Evolutionary conservation across 1,284 basidiomycete species (phyloP), one percentile per base, ranked within the genome.

Genomic region (Phlebopus sp.): DNA sequence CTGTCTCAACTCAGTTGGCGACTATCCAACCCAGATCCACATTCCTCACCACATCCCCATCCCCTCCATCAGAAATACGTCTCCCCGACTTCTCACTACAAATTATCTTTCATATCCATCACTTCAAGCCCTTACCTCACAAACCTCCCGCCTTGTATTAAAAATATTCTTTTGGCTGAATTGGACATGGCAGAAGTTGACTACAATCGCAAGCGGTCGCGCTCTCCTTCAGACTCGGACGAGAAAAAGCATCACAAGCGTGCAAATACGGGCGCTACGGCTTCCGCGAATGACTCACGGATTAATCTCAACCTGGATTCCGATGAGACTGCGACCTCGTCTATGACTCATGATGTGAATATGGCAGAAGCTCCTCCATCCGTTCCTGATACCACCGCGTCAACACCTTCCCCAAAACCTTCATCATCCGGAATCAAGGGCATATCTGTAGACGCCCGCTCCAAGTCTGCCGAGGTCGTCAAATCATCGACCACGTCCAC

Each of bases 121-220:
- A 69, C 64, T 66, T 59, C 63, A 67, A 61, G 64, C 67, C 60
- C 62, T 50, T 67, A 61, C 59, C 60, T 52, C 60, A 62, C 60
- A 66, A 68, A 60, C 49, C 49, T 54, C 55, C 63, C 68, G 60
- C 63, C 66, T 65, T 64, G 65, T 66, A 69, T 75, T 73, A 65
- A 69, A 73, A 70, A 64, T 59, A 68, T 54, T 71, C n/a, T 66
- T 67, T 73, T 70, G 62, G 71, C 72, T 79, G 64, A 74, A 75
- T 74, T 75, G 76, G 79, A 76, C 68, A 87, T 86, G 83, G 81
- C 83, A 85, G 86, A 85, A 76, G 76, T 78, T 75, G 87, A 90
- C 72, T 76, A 77, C 56, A 87, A 75, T 66, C 84, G 88, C 70
- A 90, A 91, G 71, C 82, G 89, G 60, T 91, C 89, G 57, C 86